Percentiles rank a stretch among this genome's conserved stretches.
These are phyloP conservation scores for Cladosporium velox DNA, from an alignment of 2,329 filamentous ascomycete species.

Conservation along the genomic window DNA sequence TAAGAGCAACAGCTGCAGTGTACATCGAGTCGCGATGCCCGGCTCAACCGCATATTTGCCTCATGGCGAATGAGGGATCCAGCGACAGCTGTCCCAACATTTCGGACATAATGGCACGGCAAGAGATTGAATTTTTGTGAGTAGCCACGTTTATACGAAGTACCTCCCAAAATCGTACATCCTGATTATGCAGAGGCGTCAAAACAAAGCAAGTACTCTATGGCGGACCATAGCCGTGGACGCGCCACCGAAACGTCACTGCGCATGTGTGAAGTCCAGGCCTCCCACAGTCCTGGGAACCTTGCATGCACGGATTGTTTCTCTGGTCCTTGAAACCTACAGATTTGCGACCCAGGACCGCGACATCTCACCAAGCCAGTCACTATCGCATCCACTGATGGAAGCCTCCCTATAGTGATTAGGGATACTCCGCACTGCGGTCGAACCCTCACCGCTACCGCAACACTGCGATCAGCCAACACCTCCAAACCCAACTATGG, in stretches of 20 bases:
- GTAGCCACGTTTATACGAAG: no score
- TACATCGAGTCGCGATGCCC: not conserved
- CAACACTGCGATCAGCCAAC: not conserved
- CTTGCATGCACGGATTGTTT: slow-evolving; percentile 17
- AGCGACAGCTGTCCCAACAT: no score
- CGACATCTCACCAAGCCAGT: not conserved
- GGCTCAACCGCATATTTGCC: not conserved
- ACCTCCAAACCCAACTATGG: not conserved
- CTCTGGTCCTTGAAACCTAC: not conserved
- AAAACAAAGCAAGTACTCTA: not conserved
- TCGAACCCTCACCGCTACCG: not conserved
- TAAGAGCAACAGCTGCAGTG: not conserved
- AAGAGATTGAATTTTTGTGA: no score
- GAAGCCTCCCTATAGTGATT: not conserved
- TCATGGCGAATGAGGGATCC: not conserved
- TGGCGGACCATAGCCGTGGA: not conserved
- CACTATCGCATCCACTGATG: not conserved
- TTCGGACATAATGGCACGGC: no score
- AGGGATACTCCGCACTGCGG: slow-evolving; percentile 1
- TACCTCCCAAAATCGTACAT: no score
- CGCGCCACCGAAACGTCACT: not conserved
- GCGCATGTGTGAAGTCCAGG: slow-evolving; percentile 9
- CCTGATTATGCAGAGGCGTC: not conserved
- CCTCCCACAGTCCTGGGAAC: slow-evolving; percentile 2
- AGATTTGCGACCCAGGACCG: slow-evolving; percentile 1